Evolutionary conservation across 129 eudicot genomes (phyloP).

Genomic region (Flaveria ramosissima): DNA sequence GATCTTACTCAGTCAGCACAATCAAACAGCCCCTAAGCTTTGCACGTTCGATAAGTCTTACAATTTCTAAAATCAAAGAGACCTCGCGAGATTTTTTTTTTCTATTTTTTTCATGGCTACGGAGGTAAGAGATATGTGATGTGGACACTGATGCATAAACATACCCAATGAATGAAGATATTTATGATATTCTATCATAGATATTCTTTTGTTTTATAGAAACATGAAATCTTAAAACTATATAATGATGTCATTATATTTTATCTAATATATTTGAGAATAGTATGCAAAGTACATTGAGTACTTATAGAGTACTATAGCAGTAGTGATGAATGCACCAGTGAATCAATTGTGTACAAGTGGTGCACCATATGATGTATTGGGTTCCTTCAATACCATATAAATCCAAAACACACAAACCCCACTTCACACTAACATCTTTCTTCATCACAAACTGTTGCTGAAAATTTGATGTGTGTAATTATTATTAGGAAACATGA

Average conservation of each 20-base stretch:
- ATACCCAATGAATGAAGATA: too few species aligned
- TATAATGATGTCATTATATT: too few species aligned
- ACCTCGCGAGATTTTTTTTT: too few species aligned
- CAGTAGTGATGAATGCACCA: conserved; percentile 21
- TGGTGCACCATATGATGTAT: conserved; percentile 29
- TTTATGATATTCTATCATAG: background rate
- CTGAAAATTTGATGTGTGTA: conserved; percentile 31
- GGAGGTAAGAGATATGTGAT: too few species aligned
- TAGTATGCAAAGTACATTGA: conserved; percentile 24
- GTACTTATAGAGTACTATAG: conserved; percentile 21
- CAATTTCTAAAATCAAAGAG: too few species aligned
- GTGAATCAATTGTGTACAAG: conserved; percentile 24
- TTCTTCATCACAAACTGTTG: conserved; percentile 30
- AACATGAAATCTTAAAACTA: too few species aligned
- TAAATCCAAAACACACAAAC: conserved; percentile 32
- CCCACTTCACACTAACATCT: conserved; percentile 32
- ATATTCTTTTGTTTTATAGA: too few species aligned
- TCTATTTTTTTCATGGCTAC: too few species aligned
- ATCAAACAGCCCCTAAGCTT: too few species aligned
- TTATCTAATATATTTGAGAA: background rate
- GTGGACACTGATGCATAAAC: too few species aligned
- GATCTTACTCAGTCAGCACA: too few species aligned
- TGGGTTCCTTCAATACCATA: conserved; percentile 31
- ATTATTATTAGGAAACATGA: conserved; percentile 32
- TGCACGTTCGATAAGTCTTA: background rate